Percentiles rank a stretch among this genome's conserved stretches.
Evolutionary conservation across 441 rosid species (phyloP).

Genomic region (Oxalis stricta): DNA sequence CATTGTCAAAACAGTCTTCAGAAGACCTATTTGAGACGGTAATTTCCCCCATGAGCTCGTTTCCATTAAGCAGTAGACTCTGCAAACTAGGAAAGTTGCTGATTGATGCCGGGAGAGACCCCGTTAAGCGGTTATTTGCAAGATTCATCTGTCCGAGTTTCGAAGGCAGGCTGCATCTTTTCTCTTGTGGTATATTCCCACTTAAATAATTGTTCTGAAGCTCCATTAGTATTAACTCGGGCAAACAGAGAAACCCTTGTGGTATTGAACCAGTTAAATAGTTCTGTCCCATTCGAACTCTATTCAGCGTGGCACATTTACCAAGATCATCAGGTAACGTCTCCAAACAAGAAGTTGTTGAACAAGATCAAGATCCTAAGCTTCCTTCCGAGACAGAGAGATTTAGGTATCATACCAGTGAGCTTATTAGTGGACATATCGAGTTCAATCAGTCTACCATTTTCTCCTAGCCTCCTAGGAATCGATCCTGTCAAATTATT

Average conservation of each 20-base stretch:
- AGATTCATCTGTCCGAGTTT: slow-evolving; percentile 57
- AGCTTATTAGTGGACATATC: slow-evolving; percentile 82
- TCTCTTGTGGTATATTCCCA: slow-evolving; percentile 29
- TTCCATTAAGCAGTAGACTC: slow-evolving; percentile 38
- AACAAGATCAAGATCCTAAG: slow-evolving; percentile 50
- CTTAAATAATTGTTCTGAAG: slow-evolving; percentile 54
- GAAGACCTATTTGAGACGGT: slow-evolving; percentile 44
- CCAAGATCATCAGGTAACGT: slow-evolving; percentile 69
- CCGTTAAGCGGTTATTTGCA: slow-evolving; percentile 52
- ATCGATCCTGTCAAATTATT: slow-evolving; percentile 71
- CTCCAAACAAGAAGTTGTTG: slow-evolving; percentile 68
- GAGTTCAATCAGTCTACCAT: slow-evolving; percentile 43
- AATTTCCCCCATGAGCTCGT: slow-evolving; percentile 44
- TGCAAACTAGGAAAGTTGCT: slow-evolving; percentile 54
- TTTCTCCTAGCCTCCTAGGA: slow-evolving; percentile 62
- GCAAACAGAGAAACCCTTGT: slow-evolving; percentile 52
- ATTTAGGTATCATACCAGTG: slow-evolving; percentile 60
- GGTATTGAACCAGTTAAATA: slow-evolving; percentile 63
- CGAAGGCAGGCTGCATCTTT: slow-evolving; percentile 13
- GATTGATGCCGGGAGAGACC: slow-evolving; percentile 47
- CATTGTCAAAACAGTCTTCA: slow-evolving; percentile 39
- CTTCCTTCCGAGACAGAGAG: slow-evolving; percentile 49
- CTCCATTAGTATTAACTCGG: slow-evolving; percentile 53
- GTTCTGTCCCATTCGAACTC: slow-evolving; percentile 66
- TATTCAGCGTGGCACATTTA: slow-evolving; percentile 36